These are phyloP conservation scores for Orychophragmus violaceus DNA, from an alignment of 345 rosid genomes.

Conservation along the genomic window DNA sequence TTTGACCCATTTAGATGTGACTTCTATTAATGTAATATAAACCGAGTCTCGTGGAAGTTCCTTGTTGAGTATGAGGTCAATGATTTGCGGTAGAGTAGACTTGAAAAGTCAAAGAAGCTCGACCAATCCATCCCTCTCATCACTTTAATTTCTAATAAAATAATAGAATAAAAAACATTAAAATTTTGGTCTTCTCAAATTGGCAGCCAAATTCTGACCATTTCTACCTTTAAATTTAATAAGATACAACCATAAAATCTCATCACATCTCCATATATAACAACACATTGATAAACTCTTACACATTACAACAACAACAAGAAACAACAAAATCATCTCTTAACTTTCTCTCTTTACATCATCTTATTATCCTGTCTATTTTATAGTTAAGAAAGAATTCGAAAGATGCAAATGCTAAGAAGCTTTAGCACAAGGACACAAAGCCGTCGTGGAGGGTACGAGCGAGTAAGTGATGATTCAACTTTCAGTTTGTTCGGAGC, in stretches of 20 bases:
- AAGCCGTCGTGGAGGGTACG: constrained; percentile 41
- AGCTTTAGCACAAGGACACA: constrained; percentile 51
- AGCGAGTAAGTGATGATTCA: constrained; percentile 40
- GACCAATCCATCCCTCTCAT: neutral
- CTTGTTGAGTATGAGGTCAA: constrained; percentile 14
- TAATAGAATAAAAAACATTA: neutral
- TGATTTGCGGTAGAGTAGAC: neutral
- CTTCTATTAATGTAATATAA: neutral
- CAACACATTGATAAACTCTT: neutral
- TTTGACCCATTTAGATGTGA: neutral
- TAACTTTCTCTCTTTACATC: constrained; percentile 5
- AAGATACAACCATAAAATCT: constrained; percentile 11
- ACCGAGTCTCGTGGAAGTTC: constrained; percentile 16
- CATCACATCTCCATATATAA: constrained; percentile 12
- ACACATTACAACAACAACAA: constrained; percentile 12
- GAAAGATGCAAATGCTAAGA: constrained; percentile 46
- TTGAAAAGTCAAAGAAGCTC: constrained; percentile 22
- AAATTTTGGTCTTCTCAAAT: neutral
- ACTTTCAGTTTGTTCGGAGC: constrained; percentile 28
- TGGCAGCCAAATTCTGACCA: constrained; percentile 15
- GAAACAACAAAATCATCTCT: neutral
- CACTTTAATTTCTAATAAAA: neutral
- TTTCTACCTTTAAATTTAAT: neutral
- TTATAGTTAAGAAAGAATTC: neutral
- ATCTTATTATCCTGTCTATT: neutral